Conservation (phyloP, 2,329 filamentous ascomycete species). For the Ceratocystis alfenasii region DNA sequence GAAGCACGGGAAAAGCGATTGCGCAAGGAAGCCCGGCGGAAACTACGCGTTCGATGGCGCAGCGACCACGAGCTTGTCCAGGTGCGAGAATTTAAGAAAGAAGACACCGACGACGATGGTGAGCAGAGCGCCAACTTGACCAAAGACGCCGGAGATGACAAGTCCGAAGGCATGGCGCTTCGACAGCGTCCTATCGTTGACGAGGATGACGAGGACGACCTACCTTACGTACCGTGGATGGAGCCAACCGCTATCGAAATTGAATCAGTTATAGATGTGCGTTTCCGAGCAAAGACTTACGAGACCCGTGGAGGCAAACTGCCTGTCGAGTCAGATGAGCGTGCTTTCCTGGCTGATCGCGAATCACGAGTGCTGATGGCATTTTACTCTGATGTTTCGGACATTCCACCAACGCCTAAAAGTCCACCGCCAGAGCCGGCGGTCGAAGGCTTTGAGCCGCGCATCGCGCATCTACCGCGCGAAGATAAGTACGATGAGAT, state of each 20-base stretch:
- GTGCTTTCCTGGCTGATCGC: slow-evolving; percentile 43
- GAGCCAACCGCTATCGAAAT: slow-evolving; percentile 39
- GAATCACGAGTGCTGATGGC: slow-evolving; percentile 50
- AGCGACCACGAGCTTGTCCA: slow-evolving; percentile 54
- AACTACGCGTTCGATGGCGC: slow-evolving; percentile 60
- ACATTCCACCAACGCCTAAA: slow-evolving; percentile 46
- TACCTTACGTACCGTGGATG: slow-evolving; percentile 42
- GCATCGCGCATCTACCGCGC: slow-evolving; percentile 31
- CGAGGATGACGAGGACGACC: slow-evolving; percentile 48
- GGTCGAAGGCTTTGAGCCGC: slow-evolving; percentile 25
- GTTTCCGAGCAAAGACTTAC: slow-evolving; percentile 38
- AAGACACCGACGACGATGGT: slow-evolving; percentile 51
- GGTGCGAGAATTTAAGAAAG: slow-evolving; percentile 58
- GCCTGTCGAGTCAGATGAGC: slow-evolving; percentile 43
- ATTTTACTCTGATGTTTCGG: slow-evolving; percentile 42
- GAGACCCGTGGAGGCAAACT: slow-evolving; percentile 43
- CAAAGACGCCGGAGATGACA: slow-evolving; percentile 60
- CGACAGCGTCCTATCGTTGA: slow-evolving; percentile 44
- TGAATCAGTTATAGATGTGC: slow-evolving; percentile 33
- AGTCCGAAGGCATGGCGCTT: slow-evolving; percentile 58
- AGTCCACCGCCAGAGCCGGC: slow-evolving; percentile 36
- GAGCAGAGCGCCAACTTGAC: slow-evolving; percentile 52
- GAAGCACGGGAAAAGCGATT: slow-evolving; percentile 56
- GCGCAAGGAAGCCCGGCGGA: slow-evolving; percentile 58
- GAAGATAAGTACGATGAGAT: slow-evolving; percentile 38